Base-by-base conservation (phyloP, 331 rosid species). In the Malus hybrid region DNA sequence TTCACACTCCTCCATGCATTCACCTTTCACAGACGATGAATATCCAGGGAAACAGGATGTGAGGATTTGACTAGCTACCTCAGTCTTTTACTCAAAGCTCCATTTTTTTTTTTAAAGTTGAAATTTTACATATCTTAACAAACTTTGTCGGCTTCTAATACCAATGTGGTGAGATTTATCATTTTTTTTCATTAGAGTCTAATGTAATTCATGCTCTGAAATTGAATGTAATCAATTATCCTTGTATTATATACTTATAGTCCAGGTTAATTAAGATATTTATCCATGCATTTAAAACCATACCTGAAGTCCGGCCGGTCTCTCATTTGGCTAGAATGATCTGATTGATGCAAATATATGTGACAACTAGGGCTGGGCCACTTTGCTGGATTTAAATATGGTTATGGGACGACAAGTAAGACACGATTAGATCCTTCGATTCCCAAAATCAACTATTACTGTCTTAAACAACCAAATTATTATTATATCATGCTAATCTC, bases 281-380 rank as follows among this genome's bases (percentile, higher is more conserved):
- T 42, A 68, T 78, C 88, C 81, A 76, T 83, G 12, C 36, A 80
- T 74, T 76, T 77, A 44, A 71, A 81, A 73, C 62, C n/a, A 10
- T 67, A 81, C 50, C 50, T 44, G 50, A 44, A 66, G 82, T 61
- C 57, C 57, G 79, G 69, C 36, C 22, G 82, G 89, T 89, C 91
- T 46, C 84, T 77, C 57, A 63, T 72, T 64, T 68, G 71, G 89
- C 64, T 84, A 82, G 88, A 89, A 87, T 24, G 87, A 91, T 80
- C 81, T 86, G 96, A 93, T 87, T 93, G 97, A 93, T 80, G 83
- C 76, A 86, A 85, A 44, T 44, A 10, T 83, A 42, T 79, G 56
- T 70, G 78, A 62, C 70, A 57, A 53, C 74, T 76, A 22, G 53
- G 76, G 72, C 69, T 11, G 68, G 83, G 39, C 56, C 67, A 28